phyloP scores from a whole-genome alignment of 768 basidiomycete species.

The Auriscalpium microsporum region DNA sequence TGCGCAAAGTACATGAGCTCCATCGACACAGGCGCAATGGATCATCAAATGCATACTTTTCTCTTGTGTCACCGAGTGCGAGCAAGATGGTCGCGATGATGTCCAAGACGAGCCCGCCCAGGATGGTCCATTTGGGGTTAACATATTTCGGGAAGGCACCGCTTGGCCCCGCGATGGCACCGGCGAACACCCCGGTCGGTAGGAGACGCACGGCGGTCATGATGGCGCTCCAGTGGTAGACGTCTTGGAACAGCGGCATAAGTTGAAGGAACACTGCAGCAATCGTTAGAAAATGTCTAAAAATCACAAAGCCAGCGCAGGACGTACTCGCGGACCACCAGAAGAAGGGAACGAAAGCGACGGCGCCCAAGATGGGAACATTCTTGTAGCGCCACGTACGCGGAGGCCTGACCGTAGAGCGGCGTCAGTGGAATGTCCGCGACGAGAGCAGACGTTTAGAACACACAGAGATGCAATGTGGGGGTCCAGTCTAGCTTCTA shows the following conservation, averaged over 20 bases:
- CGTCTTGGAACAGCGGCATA: background rate
- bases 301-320: background rate
- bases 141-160: background rate
- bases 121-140: background rate
- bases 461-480: conserved; percentile 25
- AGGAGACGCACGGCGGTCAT: background rate
- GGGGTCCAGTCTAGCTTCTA: conserved; percentile 29
- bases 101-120: background rate
- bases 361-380: conserved; percentile 28
- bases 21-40: too few species aligned
- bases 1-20: too few species aligned
- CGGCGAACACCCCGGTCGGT: background rate
- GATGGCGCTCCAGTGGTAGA: background rate
- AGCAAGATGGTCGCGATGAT: background rate
- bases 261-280: background rate
- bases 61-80: background rate
- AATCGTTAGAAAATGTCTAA: background rate
- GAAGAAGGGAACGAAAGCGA: conserved; percentile 29
- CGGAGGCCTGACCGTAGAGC: conserved; percentile 20
- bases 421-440: background rate
- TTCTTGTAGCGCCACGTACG: conserved; percentile 30
- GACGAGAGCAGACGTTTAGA: background rate
- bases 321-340: conserved; percentile 23
- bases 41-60: background rate
- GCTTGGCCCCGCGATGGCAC: background rate